phyloP scores from a whole-genome alignment of 176 grass and related monocot species.

The Oryza nivara region DNA sequence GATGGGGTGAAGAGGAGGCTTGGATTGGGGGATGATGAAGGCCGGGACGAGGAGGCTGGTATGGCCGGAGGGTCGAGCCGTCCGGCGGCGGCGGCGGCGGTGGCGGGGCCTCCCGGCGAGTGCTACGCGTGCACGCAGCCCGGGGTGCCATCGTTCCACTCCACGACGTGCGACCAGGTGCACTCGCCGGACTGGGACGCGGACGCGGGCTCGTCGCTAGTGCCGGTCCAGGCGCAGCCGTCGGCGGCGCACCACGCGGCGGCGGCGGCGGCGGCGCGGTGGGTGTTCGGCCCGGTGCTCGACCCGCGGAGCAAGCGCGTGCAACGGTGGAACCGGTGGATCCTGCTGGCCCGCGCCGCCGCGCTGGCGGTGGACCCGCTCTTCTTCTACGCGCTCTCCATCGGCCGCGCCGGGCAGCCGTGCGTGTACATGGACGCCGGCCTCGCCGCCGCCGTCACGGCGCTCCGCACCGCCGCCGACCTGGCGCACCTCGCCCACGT shows the following conservation, averaged over 20 bases:
- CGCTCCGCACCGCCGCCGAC: constrained; percentile 74
- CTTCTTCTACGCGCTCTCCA: constrained; percentile 93
- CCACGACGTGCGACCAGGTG: constrained; percentile 90
- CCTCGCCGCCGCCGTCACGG: constrained; percentile 61
- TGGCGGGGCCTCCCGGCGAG: constrained; percentile 45
- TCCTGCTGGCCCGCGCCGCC: constrained; percentile 74
- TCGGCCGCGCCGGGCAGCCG: constrained; percentile 48
- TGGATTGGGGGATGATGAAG: neutral
- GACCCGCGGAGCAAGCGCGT: constrained; percentile 84
- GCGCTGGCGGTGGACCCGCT: constrained; percentile 84
- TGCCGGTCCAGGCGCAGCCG: constrained; percentile 60
- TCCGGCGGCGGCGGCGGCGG: neutral
- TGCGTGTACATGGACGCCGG: constrained; percentile 69
- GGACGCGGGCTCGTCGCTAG: constrained; percentile 83
- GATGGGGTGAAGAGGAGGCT: constrained; percentile 34
- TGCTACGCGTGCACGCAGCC: constrained; percentile 99
- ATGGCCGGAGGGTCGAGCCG: constrained; percentile 11
- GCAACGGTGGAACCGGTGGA: constrained; percentile 82
- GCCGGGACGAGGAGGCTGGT: constrained; percentile 45
- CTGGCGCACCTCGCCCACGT: constrained; percentile 73
- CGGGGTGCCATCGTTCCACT: constrained; percentile 85
- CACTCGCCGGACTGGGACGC: constrained; percentile 89
- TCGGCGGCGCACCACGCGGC: constrained; percentile 17
- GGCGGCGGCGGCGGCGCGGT: constrained; percentile 45
- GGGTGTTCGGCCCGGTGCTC: constrained; percentile 74